Evolutionary conservation across 352 stramenopile species (phyloP).

Genomic region (Phytophthora constricta): DNA sequence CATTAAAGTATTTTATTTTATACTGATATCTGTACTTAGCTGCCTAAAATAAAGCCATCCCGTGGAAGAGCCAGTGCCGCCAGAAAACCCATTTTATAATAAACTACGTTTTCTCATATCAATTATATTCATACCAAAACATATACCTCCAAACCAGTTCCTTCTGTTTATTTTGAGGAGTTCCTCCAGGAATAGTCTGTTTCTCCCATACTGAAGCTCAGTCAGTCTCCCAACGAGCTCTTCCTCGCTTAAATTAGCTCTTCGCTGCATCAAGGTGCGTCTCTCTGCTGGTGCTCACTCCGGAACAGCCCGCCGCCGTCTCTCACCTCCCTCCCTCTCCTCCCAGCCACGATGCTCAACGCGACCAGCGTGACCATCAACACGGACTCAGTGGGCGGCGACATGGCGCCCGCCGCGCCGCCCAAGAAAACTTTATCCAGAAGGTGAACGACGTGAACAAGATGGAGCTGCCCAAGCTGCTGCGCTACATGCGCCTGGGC

Average conservation of each 20-base stretch:
- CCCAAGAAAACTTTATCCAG: conserved; percentile 80
- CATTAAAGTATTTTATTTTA: too few species aligned
- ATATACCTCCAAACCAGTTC: too few species aligned
- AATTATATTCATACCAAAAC: too few species aligned
- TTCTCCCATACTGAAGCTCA: too few species aligned
- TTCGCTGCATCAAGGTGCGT: conserved; percentile 5
- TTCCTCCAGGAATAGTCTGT: too few species aligned
- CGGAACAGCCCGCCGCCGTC: conserved; percentile 19
- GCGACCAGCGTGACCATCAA: conserved; percentile 79
- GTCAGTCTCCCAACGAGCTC: neutral
- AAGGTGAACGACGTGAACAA: conserved; percentile 91
- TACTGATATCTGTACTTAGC: too few species aligned
- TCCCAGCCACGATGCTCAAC: conserved; percentile 63
- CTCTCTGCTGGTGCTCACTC: neutral
- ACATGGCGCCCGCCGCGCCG: conserved; percentile 51
- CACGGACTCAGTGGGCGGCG: conserved; percentile 74
- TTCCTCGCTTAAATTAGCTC: conserved; percentile 28
- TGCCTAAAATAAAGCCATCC: too few species aligned
- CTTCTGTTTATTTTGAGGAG: too few species aligned
- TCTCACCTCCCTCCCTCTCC: conserved; percentile 16
- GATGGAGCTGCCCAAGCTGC: conserved; percentile 89
- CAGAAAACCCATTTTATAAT: too few species aligned
- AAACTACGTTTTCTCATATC: too few species aligned
- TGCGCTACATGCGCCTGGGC: conserved; percentile 86
- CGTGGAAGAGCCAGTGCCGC: too few species aligned